Evolutionary conservation across 140 eudicot species (phyloP).

Genomic region (Senecio squalidus): DNA sequence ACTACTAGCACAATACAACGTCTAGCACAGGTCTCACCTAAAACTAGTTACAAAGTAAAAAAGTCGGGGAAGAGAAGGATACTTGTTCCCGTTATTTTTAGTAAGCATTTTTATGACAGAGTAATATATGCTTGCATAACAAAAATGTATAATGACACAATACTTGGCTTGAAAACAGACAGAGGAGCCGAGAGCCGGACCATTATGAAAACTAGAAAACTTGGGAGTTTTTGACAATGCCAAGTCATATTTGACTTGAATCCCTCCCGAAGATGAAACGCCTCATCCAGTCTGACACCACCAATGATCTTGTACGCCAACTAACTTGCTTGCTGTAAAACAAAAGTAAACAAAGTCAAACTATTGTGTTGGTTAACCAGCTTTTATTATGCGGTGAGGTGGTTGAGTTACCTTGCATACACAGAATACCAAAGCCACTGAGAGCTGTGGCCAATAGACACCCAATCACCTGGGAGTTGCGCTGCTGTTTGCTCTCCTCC

Average conservation of each 20-base stretch:
- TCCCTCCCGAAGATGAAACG: too few species aligned
- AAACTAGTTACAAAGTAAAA: conserved; percentile 14
- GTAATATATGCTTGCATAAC: not conserved
- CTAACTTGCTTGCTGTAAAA: conserved; percentile 43
- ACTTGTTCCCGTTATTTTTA: conserved; percentile 14
- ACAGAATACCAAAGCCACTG: conserved; percentile 97
- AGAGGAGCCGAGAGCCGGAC: not conserved
- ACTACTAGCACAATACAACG: not conserved
- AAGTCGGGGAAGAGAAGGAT: not conserved
- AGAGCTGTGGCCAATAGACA: conserved; percentile 79
- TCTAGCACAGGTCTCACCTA: not conserved
- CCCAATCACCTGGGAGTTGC: conserved; percentile 97
- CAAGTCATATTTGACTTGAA: conserved; percentile 45
- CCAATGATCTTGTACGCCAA: too few species aligned
- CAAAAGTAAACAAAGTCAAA: not conserved
- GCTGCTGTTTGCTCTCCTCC: conserved; percentile 97
- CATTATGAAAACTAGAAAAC: conserved; percentile 14
- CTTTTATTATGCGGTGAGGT: not conserved
- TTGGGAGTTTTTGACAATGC: not conserved
- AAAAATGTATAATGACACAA: conserved; percentile 18
- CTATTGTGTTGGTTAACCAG: not conserved
- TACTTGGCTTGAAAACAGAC: conserved; percentile 1
- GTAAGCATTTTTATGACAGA: not conserved
- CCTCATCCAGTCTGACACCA: too few species aligned
- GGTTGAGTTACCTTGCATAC: conserved; percentile 61